Evolutionary conservation across 2,329 filamentous ascomycete genomes (phyloP).

Genomic region (Diaporthe eres): DNA sequence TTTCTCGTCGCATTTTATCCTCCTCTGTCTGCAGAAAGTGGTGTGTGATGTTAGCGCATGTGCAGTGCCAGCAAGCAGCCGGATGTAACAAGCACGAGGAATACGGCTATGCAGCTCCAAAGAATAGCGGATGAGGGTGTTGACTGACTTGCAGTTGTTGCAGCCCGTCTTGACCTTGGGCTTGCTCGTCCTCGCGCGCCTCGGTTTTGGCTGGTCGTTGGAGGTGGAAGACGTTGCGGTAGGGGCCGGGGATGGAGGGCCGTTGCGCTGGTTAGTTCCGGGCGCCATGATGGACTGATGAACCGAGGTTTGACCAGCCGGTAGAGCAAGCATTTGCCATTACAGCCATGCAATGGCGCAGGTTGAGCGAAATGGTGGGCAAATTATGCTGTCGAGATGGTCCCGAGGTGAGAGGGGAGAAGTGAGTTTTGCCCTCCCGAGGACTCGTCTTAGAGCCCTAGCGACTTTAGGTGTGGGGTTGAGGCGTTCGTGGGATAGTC

Average conservation of each 20-base stretch:
- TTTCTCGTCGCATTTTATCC: constrained; percentile 77
- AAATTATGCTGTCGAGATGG: neutral
- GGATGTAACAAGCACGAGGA: neutral
- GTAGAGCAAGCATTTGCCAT: constrained; percentile 37
- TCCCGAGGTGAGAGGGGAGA: neutral
- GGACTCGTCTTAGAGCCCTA: neutral
- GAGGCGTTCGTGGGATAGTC: constrained; percentile 23
- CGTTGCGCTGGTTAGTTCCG: constrained; percentile 26
- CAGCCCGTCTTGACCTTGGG: constrained; percentile 78
- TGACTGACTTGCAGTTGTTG: constrained; percentile 76
- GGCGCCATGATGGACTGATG: constrained; percentile 34
- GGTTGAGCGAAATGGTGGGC: neutral
- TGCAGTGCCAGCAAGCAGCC: constrained; percentile 7
- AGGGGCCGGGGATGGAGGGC: constrained; percentile 36
- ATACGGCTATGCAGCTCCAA: neutral
- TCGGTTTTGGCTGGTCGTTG: constrained; percentile 44
- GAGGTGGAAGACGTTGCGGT: constrained; percentile 41
- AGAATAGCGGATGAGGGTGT: constrained; percentile 33
- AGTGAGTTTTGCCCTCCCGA: neutral
- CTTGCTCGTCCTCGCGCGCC: constrained; percentile 66
- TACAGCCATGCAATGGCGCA: constrained; percentile 24
- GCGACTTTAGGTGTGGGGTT: constrained; percentile 25
- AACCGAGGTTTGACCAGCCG: constrained; percentile 8
- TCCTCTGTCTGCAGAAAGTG: constrained; percentile 61
- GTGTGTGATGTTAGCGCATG: constrained; percentile 40